phyloP scores from a whole-genome alignment of 139 green algal species.

The Chlorella vulgaris region DNA sequence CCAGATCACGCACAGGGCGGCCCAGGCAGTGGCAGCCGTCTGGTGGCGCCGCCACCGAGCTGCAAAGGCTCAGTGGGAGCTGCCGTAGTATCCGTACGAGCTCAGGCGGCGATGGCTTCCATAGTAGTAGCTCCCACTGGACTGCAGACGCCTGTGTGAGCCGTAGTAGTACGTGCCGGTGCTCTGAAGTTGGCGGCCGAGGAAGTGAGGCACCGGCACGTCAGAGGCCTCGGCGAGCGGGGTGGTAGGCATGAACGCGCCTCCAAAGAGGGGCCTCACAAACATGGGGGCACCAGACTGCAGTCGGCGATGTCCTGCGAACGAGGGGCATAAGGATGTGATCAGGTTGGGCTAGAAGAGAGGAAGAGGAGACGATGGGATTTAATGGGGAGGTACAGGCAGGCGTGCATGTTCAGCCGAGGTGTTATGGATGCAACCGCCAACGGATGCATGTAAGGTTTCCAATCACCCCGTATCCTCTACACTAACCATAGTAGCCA shows the following conservation, averaged over 20 bases:
- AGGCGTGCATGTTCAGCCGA: no score
- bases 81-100: not conserved
- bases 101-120: not conserved
- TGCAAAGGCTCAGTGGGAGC: not conserved
- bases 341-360: no score
- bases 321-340: not conserved
- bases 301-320: not conserved
- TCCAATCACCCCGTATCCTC: no score
- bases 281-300: not conserved
- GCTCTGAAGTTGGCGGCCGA: constrained; percentile 8
- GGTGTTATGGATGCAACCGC: no score
- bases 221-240: not conserved
- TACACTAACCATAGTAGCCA: no score
- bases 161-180: not conserved
- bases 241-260: not conserved
- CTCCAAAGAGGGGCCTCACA: constrained; percentile 4
- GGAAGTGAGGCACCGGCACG: constrained; percentile 10
- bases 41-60: not conserved
- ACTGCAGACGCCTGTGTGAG: not conserved
- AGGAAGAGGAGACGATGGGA: no score
- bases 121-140: not conserved
- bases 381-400: no score
- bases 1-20: no score
- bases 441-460: no score
- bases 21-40: no score